Conservation (phyloP, 129 eudicot species). For the Helianthus annuus region DNA sequence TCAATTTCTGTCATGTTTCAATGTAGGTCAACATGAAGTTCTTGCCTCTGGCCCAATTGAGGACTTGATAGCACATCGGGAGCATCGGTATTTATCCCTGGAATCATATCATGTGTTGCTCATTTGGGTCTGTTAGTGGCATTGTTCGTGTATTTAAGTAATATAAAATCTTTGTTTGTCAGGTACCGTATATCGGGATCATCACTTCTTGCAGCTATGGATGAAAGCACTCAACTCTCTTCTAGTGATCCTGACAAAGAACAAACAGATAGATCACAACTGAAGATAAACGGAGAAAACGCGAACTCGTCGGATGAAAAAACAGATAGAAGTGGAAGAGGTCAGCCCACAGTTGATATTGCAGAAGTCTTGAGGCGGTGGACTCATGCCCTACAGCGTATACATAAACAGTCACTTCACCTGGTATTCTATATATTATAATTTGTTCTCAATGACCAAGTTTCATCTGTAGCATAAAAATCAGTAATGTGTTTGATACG, state of each 20-base stretch:
- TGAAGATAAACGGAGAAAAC: conserved; percentile 38
- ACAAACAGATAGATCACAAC: conserved; percentile 61
- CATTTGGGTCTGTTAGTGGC: conserved; percentile 4
- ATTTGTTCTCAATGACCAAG: not conserved
- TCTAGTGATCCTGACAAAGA: conserved; percentile 51
- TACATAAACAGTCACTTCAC: conserved; percentile 94
- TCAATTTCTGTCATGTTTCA: conserved; percentile 2
- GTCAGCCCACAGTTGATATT: conserved; percentile 94
- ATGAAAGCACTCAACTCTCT: conserved; percentile 67
- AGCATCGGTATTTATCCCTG: conserved; percentile 68
- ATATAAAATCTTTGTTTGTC: conserved; percentile 21
- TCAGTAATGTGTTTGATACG: not conserved
- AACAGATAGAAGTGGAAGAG: conserved; percentile 72
- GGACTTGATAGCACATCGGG: conserved; percentile 97
- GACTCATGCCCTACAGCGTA: conserved; percentile 98
- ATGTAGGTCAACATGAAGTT: conserved; percentile 91
- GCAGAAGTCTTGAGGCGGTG: conserved; percentile 96
- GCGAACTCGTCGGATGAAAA: conserved; percentile 60
- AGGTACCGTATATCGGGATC: conserved; percentile 99
- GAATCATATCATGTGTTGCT: not conserved
- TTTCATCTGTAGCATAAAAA: conserved; percentile 5
- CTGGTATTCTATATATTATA: conserved; percentile 47
- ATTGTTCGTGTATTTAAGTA: conserved; percentile 15
- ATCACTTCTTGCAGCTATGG: conserved; percentile 92
- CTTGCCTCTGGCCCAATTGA: conserved; percentile 99